Evolutionary conservation across 148 eudicot species (phyloP), one percentile per base, ranked within the genome.

Genomic region (Chenopodium suecicum): DNA sequence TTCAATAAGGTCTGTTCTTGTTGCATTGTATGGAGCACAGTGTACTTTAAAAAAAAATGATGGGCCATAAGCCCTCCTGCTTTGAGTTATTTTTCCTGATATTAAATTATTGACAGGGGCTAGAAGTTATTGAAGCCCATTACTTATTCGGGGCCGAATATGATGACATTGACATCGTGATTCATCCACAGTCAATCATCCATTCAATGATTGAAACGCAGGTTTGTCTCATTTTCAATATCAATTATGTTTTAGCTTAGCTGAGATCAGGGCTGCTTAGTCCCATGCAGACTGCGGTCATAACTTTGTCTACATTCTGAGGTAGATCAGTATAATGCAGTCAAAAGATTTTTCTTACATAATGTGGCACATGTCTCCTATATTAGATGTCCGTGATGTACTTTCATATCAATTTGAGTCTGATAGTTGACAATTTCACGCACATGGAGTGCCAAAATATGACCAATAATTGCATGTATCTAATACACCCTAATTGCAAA

Each of bases 111-210:
- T 85, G 73, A 67, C 89, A 97, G 99, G 99, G 98, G 78, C 86
- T 97, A 75, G 99, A 97, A 91, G 98, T 97, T 77, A 97, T 97
- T 81, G 99, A 97, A 92, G 99, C 99, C 50, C 99, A 97, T 83
- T 97, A 97, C 85, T 92, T 97, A 74, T 97, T 90, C 68, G 99
- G 99, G 54, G 94, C 91, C 20, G 97, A 90, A 65, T 97, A 94
- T 84, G 98, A 97, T 78, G 84, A 92, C 86, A 91, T 97, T 83
- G 99, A 97, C 63, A 94, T 97, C 68, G 94, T 97, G 46, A 94
- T 97, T 87, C 99, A 97, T 82, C 99, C 99, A 3, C 96, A 97
- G 76, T 93, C 99, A 20, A 94, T 97, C 81, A 91, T 97, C 72
- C 99, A 97, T 85, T 97, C 99, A 29, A 97, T 97, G 99, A 77